phyloP scores from a whole-genome alignment of 345 rosid species.

The Erucastrum elatum region DNA sequence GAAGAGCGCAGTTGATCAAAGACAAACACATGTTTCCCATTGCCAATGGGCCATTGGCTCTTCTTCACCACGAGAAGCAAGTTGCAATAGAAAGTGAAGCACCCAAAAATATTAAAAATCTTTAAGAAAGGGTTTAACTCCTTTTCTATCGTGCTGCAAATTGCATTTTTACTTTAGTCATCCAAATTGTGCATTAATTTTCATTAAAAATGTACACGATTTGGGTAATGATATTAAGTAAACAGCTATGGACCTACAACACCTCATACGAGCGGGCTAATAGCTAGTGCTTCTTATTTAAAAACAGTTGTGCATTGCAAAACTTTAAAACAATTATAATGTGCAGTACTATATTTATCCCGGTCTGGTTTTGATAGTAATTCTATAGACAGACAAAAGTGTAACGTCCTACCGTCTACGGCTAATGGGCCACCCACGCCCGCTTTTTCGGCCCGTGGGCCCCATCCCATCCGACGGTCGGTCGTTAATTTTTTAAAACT shows the following conservation, averaged over 20 bases:
- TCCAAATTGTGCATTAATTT: slow-evolving; percentile 7
- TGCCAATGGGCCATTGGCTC: slow-evolving; percentile 27
- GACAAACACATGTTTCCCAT: slow-evolving; percentile 18
- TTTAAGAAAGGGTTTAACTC: background rate
- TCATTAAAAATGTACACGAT: slow-evolving; percentile 4
- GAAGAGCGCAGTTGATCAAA: background rate
- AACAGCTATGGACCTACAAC: slow-evolving; percentile 1
- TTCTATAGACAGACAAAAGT: background rate
- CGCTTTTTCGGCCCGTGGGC: no score
- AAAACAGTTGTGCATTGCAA: slow-evolving; percentile 7
- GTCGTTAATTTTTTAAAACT: no score
- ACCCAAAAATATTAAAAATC: slow-evolving; percentile 17
- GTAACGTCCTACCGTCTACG: no score
- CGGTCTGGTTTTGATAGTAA: background rate
- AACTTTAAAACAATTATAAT: background rate
- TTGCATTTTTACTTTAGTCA: slow-evolving; percentile 12
- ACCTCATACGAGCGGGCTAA: background rate
- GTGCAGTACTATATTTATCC: background rate
- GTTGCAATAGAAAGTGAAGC: slow-evolving; percentile 30
- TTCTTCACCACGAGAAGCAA: slow-evolving; percentile 30
- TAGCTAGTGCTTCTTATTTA: background rate
- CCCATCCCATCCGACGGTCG: no score
- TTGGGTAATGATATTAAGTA: slow-evolving; percentile 7
- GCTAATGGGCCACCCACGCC: no score
- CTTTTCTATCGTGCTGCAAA: slow-evolving; percentile 22